Percentiles rank a stretch among this genome's conserved stretches.
Conservation (phyloP, 306 rosid genomes). For the Vigna trinervia region DNA sequence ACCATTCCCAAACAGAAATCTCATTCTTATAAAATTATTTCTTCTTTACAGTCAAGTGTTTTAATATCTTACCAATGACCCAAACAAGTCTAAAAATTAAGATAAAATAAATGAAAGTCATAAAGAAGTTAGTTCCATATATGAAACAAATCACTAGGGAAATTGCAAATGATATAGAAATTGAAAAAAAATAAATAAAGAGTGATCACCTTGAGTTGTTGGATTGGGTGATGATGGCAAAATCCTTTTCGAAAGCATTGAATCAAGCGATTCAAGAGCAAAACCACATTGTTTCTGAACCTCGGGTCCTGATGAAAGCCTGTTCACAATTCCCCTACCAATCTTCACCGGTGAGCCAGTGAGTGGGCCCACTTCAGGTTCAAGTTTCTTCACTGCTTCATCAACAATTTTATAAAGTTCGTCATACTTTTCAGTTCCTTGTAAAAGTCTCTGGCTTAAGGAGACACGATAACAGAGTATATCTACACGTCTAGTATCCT, state of each 20-base stretch:
- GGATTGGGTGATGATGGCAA: conserved; percentile 48
- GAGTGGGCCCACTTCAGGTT: conserved; percentile 87
- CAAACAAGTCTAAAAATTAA: neutral
- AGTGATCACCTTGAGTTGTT: conserved; percentile 60
- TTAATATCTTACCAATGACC: conserved; percentile 13
- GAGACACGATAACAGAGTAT: conserved; percentile 88
- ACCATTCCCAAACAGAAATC: conserved; percentile 19
- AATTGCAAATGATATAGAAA: neutral
- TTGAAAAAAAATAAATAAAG: neutral
- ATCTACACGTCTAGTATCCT: conserved; percentile 92
- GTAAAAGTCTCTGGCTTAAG: conserved; percentile 84
- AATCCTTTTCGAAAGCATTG: conserved; percentile 50
- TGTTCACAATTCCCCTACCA: conserved; percentile 95
- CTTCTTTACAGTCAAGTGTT: conserved; percentile 3
- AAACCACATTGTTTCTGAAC: conserved; percentile 84
- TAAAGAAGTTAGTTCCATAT: neutral
- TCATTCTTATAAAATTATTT: conserved; percentile 14
- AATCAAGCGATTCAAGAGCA: conserved; percentile 81
- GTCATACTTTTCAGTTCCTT: conserved; percentile 69
- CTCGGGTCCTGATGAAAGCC: conserved; percentile 98
- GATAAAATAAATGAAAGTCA: conserved; percentile 17
- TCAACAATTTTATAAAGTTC: conserved; percentile 66
- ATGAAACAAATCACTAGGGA: conserved; percentile 3
- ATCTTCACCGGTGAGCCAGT: conserved; percentile 79
- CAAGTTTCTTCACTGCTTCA: conserved; percentile 84